Conservation (phyloP, 2,329 filamentous ascomycete species). For the Pestalotiopsis sp. region DNA sequence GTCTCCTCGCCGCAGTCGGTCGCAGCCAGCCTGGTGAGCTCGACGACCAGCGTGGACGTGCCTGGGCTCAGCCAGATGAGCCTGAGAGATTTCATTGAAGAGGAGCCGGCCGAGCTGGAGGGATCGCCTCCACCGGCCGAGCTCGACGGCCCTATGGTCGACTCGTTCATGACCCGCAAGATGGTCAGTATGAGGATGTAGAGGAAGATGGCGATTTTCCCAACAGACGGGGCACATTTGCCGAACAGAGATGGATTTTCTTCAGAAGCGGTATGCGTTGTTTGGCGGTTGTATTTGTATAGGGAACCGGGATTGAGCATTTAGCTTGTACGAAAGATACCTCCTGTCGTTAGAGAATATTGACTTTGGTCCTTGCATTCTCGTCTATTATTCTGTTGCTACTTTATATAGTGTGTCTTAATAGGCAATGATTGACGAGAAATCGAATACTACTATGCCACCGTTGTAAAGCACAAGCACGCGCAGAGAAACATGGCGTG, state of each 20-base stretch:
- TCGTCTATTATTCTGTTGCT: neutral
- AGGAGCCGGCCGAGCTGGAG: slow-evolving; percentile 1
- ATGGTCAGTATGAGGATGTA: slow-evolving; percentile 6
- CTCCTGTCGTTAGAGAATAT: neutral
- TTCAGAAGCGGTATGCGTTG: neutral
- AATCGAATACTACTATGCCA: neutral
- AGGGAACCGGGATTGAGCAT: neutral
- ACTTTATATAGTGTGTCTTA: neutral
- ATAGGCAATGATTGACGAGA: neutral
- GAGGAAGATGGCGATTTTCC: neutral
- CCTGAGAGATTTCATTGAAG: slow-evolving; percentile 1
- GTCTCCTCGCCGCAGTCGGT: slow-evolving; percentile 9
- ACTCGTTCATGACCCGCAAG: neutral
- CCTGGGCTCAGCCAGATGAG: slow-evolving; percentile 1
- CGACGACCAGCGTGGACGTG: slow-evolving; percentile 6
- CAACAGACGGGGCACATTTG: neutral
- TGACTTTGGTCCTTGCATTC: neutral
- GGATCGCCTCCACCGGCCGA: slow-evolving; percentile 8
- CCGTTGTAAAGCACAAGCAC: neutral
- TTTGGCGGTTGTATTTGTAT: neutral
- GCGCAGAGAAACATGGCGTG: neutral
- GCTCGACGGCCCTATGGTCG: slow-evolving; percentile 3
- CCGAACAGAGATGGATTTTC: neutral
- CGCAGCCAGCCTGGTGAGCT: slow-evolving; percentile 3
- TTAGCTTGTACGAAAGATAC: neutral